Base-by-base conservation (phyloP, 2,329 filamentous ascomycete genomes). In the Furcasterigmium furcatum region DNA sequence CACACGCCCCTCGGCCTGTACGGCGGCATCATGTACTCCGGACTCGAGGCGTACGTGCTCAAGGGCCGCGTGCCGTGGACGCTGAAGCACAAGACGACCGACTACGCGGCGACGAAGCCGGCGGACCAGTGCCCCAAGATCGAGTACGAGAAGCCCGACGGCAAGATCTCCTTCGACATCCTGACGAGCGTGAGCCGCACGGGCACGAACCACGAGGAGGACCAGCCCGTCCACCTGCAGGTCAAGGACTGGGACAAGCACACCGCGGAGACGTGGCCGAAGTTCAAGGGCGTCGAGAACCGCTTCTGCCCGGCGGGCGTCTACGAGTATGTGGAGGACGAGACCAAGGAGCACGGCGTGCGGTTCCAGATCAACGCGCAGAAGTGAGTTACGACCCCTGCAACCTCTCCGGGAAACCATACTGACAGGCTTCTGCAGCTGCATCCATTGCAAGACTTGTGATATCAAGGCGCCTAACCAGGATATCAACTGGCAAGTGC, bases 361-460 rank as follows among this genome's bases (percentile, higher is more conserved):
- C 78, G 91, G 47, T 99, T 99, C 73, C 92, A 97, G 71, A 99
- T 99, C 64, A 97, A 97, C 61, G 74, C 91, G 41, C 92, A 97
- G 67, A 97, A 96, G 90, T 95, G 76, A 82, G 89, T 83, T 27
- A 29, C 30, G 20, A 32, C 42, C 19, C 38, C 21, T 27, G 16
- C n/a, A n/a, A n/a, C n/a, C n/a, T n/a, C n/a, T n/a, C n/a, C n/a
- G n/a, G n/a, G n/a, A n/a, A n/a, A n/a, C n/a, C n/a, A n/a, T 51
- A 39, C 70, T 60, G 64, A 62, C 41, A 2, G n/a, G 20, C 9
- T 22, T 25, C 4, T 42, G 34, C 56, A 96, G 91, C 71, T 99
- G 94, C 66, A 95, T 99, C 54, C 94, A 99, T 71, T 99, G 94
- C 79, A 99, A 99, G 79, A 99, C 94, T 13, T 99, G 94, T 66